Conservation (phyloP, 78 protist genomes). For the Planoprotostelium fungivorum region DNA sequence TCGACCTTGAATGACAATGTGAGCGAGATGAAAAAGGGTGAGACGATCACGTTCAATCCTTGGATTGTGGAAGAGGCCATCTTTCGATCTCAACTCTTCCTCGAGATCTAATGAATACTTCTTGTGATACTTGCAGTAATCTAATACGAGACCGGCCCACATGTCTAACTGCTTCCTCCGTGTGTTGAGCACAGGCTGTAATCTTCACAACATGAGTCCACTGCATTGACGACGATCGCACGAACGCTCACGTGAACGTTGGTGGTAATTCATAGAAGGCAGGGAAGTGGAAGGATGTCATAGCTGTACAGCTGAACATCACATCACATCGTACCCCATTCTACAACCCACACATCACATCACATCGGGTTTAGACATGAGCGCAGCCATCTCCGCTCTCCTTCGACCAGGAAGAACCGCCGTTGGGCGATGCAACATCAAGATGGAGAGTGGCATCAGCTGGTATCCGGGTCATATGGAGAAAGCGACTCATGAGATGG, state of each 20-base stretch:
- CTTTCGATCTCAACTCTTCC: slow-evolving; percentile 36
- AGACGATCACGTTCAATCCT: slow-evolving; percentile 24
- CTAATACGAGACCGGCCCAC: slow-evolving; percentile 54
- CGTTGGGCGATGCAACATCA: background rate
- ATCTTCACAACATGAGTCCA: background rate
- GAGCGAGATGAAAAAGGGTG: background rate
- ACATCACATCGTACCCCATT: too few relatives aligned
- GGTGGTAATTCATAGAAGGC: slow-evolving; percentile 44
- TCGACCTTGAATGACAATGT: slow-evolving; percentile 16
- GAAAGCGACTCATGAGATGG: slow-evolving; percentile 19
- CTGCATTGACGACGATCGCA: background rate
- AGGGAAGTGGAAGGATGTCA: slow-evolving; percentile 38
- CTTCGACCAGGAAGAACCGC: background rate
- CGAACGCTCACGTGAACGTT: slow-evolving; percentile 38
- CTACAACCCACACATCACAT: background rate
- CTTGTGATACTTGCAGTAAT: slow-evolving; percentile 31
- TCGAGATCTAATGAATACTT: slow-evolving; percentile 41
- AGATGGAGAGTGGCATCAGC: slow-evolving; percentile 9
- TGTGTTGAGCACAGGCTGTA: slow-evolving; percentile 57
- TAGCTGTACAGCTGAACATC: too few relatives aligned
- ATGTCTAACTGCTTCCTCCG: slow-evolving; percentile 48
- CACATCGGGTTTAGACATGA: background rate
- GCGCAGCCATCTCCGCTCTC: background rate
- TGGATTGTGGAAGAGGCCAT: slow-evolving; percentile 29
- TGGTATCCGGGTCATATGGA: slow-evolving; percentile 72